These are phyloP conservation scores for Entomortierella beljakovae DNA, from an alignment of 192 early-diverging fungal species.

Conservation along the genomic window DNA sequence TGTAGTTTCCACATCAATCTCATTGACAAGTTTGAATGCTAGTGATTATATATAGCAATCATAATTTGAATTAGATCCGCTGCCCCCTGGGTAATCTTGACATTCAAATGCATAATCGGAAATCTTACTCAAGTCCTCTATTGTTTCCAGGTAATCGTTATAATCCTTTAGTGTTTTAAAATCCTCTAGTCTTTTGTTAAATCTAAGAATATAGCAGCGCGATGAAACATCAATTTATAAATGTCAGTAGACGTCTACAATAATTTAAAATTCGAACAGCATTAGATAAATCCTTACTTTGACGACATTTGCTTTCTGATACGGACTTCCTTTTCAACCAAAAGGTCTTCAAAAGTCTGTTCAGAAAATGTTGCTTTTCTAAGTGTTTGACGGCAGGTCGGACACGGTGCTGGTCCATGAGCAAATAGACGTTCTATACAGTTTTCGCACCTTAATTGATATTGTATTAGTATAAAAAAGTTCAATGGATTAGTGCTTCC, in stretches of 20 bases:
- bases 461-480: background rate
- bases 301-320: slow-evolving; percentile 80
- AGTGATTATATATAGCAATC: background rate
- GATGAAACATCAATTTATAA: background rate
- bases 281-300: slow-evolving; percentile 59
- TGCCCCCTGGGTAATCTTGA: background rate
- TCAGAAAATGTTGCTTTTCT: slow-evolving; percentile 86
- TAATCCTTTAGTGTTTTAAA: slow-evolving; percentile 80
- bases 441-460: slow-evolving; percentile 81
- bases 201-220: slow-evolving; percentile 53
- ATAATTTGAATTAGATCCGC: background rate
- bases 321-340: slow-evolving; percentile 94
- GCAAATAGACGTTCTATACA: slow-evolving; percentile 90
- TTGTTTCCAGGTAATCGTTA: slow-evolving; percentile 94
- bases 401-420: slow-evolving; percentile 91
- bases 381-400: slow-evolving; percentile 84
- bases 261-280: too few relatives aligned
- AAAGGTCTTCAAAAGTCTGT: slow-evolving; percentile 94
- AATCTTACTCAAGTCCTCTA: slow-evolving; percentile 84
- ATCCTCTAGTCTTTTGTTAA: slow-evolving; percentile 94
- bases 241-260: background rate
- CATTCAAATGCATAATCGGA: background rate
- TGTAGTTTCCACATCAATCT: slow-evolving; percentile 86
- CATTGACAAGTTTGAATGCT: slow-evolving; percentile 88
- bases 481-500: background rate